A percentile compares a stretch with the other conserved stretches of the same genome.
Conservation (phyloP, 2,329 filamentous ascomycete species). For the Allantophomopsis cytisporea region DNA sequence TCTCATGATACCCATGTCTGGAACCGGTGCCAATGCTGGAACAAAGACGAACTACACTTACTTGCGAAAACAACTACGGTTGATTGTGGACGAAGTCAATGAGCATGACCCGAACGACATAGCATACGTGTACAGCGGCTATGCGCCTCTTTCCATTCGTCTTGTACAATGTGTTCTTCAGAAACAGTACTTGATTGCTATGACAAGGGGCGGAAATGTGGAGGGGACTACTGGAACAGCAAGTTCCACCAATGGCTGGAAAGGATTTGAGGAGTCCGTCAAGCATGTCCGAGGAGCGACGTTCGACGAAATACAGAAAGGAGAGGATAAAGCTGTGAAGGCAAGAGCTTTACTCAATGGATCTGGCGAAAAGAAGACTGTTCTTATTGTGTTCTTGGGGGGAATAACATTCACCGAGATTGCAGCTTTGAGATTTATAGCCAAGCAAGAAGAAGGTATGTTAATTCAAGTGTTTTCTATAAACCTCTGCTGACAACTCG, state of each 20-base stretch:
- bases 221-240: slow-evolving; percentile 30
- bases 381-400: slow-evolving; percentile 95
- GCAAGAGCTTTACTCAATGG: slow-evolving; percentile 74
- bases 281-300: slow-evolving; percentile 80
- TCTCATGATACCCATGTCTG: slow-evolving; percentile 67
- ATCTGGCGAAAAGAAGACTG: slow-evolving; percentile 62
- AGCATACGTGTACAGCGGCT: slow-evolving; percentile 96
- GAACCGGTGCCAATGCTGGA: slow-evolving; percentile 37
- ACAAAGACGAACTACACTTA: slow-evolving; percentile 84
- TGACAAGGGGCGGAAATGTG: slow-evolving; percentile 48
- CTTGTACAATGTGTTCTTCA: slow-evolving; percentile 88
- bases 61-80: slow-evolving; percentile 69
- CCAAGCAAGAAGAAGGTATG: slow-evolving; percentile 62
- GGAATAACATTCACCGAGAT: slow-evolving; percentile 95
- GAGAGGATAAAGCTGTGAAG: slow-evolving; percentile 83
- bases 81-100: slow-evolving; percentile 94
- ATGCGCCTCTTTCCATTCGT: slow-evolving; percentile 82
- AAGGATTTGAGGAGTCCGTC: slow-evolving; percentile 83
- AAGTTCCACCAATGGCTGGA: slow-evolving; percentile 66
- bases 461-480: neutral
- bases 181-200: slow-evolving; percentile 67
- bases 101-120: slow-evolving; percentile 90
- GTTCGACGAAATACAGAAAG: slow-evolving; percentile 85
- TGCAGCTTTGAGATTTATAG: slow-evolving; percentile 82
- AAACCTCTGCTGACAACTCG: slow-evolving; percentile 4